phyloP scores from a whole-genome alignment of 2,329 filamentous ascomycete species.

The Chrysoporthe austroafricana region DNA sequence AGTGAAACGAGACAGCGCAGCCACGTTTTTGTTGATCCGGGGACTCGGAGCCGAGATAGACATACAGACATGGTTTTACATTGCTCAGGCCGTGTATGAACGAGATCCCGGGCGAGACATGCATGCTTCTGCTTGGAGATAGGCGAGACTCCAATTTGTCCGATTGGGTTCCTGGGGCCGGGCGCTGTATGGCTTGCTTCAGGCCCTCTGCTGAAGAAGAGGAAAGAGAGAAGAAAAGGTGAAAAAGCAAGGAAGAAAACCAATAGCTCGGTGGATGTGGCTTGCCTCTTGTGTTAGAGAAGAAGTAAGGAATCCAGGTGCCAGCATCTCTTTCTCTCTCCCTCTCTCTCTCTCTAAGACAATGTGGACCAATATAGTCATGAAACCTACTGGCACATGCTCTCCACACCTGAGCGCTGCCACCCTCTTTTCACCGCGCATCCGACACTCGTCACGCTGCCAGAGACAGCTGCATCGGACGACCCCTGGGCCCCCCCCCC shows the following conservation, averaged over 20 bases:
- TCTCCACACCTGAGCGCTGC: no score
- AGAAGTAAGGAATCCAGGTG: not conserved
- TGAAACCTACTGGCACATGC: no score
- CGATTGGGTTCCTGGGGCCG: not conserved
- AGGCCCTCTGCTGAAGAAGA: no score
- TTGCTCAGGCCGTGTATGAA: not conserved
- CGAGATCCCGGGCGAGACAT: conserved; percentile 11
- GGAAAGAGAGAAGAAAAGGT: not conserved
- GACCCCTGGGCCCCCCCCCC: not conserved
- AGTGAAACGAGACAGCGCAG: not conserved
- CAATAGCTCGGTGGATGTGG: not conserved
- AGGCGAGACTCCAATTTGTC: not conserved
- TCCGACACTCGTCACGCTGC: conserved; percentile 3
- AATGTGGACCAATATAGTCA: no score
- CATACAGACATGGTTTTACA: not conserved
- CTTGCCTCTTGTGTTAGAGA: no score
- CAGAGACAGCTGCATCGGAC: not conserved
- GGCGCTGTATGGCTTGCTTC: not conserved
- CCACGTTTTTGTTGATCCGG: not conserved
- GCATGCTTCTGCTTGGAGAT: conserved; percentile 4
- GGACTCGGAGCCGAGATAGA: not conserved
- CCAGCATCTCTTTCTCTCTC: not conserved
- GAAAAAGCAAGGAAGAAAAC: not conserved
- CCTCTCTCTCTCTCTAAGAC: no score
- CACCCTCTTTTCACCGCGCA: not conserved